phyloP scores from a whole-genome alignment of 805 yeast genomes.

The Lipomyces starkeyi region DNA sequence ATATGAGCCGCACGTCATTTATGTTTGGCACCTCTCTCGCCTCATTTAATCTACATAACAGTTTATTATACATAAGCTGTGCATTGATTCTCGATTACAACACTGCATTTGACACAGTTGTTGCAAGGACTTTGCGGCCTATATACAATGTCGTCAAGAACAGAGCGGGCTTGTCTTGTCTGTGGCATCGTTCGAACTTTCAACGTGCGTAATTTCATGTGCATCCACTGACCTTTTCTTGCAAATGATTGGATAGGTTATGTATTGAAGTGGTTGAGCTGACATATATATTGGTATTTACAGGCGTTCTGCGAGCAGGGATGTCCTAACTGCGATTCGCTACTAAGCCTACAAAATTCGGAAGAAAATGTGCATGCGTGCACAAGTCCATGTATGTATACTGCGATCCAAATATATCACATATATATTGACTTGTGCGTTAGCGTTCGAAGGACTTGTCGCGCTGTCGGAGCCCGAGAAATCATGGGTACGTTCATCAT shows the following conservation, averaged over 20 bases:
- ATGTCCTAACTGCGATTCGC: constrained; percentile 95
- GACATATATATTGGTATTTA: not conserved
- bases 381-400: constrained; percentile 73
- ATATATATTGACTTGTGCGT: not conserved
- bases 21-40: no score
- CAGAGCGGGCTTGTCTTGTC: constrained; percentile 95
- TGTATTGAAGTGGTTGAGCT: not conserved
- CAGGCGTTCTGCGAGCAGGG: constrained; percentile 79
- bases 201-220: constrained; percentile 51
- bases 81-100: not conserved
- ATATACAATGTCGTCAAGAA: constrained; percentile 44
- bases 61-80: not conserved
- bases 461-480: constrained; percentile 83
- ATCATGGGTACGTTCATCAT: constrained; percentile 70
- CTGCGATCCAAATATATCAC: not conserved
- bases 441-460: constrained; percentile 87
- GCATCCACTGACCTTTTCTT: not conserved
- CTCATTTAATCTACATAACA: no score
- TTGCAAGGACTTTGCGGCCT: not conserved
- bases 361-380: constrained; percentile 86
- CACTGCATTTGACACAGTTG: no score
- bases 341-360: constrained; percentile 77
- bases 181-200: constrained; percentile 91
- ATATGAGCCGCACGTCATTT: not conserved
- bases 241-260: not conserved